Evolutionary conservation across 139 green algal species (phyloP), one percentile per base, ranked within the genome.

Genomic region (Coccomyxa sp.): DNA sequence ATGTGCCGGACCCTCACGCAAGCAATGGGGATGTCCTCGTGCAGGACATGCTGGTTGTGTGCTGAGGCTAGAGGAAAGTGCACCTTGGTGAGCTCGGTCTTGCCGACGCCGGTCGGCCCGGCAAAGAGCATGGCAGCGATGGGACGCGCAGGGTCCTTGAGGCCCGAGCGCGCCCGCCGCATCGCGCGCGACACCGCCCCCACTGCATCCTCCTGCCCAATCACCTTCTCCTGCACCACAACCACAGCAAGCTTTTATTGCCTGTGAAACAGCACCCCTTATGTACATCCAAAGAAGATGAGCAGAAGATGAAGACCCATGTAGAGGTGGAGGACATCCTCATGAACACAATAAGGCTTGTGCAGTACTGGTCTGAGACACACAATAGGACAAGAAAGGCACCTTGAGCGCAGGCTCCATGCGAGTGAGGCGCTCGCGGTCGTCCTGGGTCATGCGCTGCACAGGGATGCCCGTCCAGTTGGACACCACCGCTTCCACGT

Each of bases 401-500:
- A 89, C 90, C 82, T 84, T 84, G 23, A 96, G 88, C 0, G 51
- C 79, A 0, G 89, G 78, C 10, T 87, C 89, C 76, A 97, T 89
- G 11, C 84, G 75, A 28, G 91, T 45, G 82, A 96, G 87, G 18
- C 83, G 83, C 25, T 88, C 80, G 58, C 85, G 82, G 71, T 97
- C 94, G 57, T 95, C 91, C 57, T 87, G 38, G 30, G 68, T 83
- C 74, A 96, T 86, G 63, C 86, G 81, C 86, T 94, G 81, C 23
- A 95, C 81, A 18, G 94, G 92, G 58, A 97, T 84, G 58, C 90
- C 87, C 7, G 88, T 94, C 94, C 92, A 96, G 13, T 88, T 76
- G 0, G 90, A 80, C 68, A 98, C 93, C 15, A 99, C 93, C n/a
- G 88, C 88, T 85, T 97, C 97, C 60, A 99, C 94, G 80, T 99